Conservation (phyloP, 164 flowering plant species). For the Aristolochia californica region DNA sequence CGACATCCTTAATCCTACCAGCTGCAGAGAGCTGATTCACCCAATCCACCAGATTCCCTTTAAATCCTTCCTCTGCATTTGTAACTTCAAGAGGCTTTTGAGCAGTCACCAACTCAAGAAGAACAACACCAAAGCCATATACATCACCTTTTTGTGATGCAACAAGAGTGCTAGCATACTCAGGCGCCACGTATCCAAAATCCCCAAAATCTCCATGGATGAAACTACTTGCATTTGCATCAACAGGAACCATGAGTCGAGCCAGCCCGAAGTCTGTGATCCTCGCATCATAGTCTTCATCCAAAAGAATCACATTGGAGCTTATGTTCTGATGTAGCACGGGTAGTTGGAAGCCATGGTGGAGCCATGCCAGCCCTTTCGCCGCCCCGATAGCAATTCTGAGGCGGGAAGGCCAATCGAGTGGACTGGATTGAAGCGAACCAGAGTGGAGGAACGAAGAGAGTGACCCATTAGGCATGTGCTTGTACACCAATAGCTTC, state of each 20-base stretch:
- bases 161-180: conserved; percentile 48
- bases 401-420: conserved; percentile 57
- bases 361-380: conserved; percentile 72
- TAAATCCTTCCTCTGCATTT: conserved; percentile 36
- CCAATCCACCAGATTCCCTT: conserved; percentile 61
- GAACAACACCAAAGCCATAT: conserved; percentile 59
- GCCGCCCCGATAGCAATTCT: conserved; percentile 51
- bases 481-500: conserved; percentile 63
- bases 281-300: conserved; percentile 55
- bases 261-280: conserved; percentile 51
- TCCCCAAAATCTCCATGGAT: conserved; percentile 47
- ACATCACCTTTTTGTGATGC: conserved; percentile 58
- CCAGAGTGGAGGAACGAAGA: conserved; percentile 27
- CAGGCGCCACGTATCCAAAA: conserved; percentile 62
- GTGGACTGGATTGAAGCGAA: conserved; percentile 2
- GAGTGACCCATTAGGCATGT: conserved; percentile 55
- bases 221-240: conserved; percentile 26
- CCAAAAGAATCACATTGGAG: conserved; percentile 48
- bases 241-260: conserved; percentile 29
- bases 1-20: conserved; percentile 36
- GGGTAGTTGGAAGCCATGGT: conserved; percentile 51
- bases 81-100: conserved; percentile 45
- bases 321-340: conserved; percentile 46
- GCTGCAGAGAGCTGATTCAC: conserved; percentile 23
- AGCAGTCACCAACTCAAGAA: conserved; percentile 56